These are phyloP conservation scores for Xylariales sp. DNA, from an alignment of 2,329 filamentous ascomycete genomes.

Conservation along the genomic window DNA sequence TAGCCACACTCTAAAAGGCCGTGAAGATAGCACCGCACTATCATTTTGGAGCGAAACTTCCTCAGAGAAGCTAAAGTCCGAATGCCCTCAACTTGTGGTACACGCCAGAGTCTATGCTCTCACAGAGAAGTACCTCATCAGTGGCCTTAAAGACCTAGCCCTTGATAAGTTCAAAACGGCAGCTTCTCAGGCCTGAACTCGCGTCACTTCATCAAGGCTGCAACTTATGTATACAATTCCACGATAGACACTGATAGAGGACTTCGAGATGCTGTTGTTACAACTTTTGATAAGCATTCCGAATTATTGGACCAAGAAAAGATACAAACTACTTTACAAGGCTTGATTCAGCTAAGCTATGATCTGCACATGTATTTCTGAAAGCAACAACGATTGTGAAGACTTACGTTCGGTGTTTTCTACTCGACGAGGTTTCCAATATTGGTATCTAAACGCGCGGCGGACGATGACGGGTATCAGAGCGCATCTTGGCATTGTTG, in stretches of 20 bases:
- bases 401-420: no score
- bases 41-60: no score
- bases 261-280: conserved; percentile 11
- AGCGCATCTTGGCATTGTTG: no score
- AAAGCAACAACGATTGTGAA: no score
- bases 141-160: conserved; percentile 10
- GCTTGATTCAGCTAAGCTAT: conserved; percentile 11
- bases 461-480: no score
- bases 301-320: conserved; percentile 8
- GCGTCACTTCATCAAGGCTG: conserved; percentile 12
- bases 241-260: conserved; percentile 3
- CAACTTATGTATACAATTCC: conserved; percentile 9
- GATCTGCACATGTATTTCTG: conserved; percentile 10
- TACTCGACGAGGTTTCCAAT: no score
- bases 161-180: conserved; percentile 10
- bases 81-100: no score
- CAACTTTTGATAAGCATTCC: conserved; percentile 7
- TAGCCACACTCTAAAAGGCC: no score
- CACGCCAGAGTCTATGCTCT: conserved; percentile 13
- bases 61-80: no score
- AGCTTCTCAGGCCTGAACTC: conserved; percentile 6
- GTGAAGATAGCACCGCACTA: no score
- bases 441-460: no score
- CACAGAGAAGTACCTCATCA: conserved; percentile 9
- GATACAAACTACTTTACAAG: conserved; percentile 8